A percentile compares a stretch with the other conserved stretches of the same genome.
These are phyloP conservation scores for Echria macrotheca DNA, from an alignment of 495 filamentous ascomycete genomes.

Conservation along the genomic window DNA sequence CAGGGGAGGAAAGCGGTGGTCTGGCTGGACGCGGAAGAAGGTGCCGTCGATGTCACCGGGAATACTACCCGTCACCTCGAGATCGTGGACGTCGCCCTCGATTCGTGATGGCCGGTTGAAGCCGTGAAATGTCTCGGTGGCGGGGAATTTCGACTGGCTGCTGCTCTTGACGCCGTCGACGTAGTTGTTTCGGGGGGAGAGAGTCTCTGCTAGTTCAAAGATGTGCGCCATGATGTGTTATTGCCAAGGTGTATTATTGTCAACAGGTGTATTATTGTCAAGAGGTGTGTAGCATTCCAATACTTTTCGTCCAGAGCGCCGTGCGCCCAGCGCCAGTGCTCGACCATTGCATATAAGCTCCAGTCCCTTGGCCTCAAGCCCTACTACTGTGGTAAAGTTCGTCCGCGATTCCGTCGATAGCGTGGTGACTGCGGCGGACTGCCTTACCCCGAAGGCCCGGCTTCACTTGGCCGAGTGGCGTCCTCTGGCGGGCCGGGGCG, in stretches of 20 bases:
- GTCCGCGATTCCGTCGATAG: too few relatives aligned
- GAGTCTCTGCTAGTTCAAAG: conserved; percentile 6
- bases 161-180: not conserved
- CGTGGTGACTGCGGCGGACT: not conserved
- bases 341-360: not conserved
- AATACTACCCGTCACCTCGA: conserved; percentile 46
- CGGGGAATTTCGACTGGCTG: conserved; percentile 36
- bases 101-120: conserved; percentile 46
- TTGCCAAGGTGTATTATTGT: too few relatives aligned
- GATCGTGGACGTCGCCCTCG: conserved; percentile 43
- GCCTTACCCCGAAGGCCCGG: not conserved
- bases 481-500: not conserved
- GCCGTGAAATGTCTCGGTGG: conserved; percentile 39
- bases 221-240: conserved; percentile 10
- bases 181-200: conserved; percentile 2
- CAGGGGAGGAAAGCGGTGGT: conserved; percentile 46
- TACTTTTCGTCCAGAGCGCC: not conserved
- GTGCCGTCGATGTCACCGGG: conserved; percentile 48
- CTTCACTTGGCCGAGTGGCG: not conserved
- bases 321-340: not conserved
- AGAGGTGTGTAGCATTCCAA: not conserved
- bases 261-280: not conserved
- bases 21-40: conserved; percentile 50
- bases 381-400: not conserved
- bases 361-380: not conserved